Evolutionary conservation across 139 green algal species (phyloP).

Genomic region (Chlamydomonas asymmetrica): DNA sequence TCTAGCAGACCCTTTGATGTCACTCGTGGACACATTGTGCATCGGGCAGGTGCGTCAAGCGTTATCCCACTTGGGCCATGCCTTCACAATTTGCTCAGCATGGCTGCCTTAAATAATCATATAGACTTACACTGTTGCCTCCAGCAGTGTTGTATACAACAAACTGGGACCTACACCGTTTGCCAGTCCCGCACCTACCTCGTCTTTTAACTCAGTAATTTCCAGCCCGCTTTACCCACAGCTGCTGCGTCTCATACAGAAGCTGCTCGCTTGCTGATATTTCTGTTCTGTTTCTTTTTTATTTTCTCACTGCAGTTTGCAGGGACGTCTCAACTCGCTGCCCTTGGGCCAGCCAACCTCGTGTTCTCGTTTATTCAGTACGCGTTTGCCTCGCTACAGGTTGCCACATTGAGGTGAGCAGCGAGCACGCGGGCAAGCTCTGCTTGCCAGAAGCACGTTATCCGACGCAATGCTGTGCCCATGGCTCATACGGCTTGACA

Average conservation of each 20-base stretch:
- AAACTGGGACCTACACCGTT: too few species aligned
- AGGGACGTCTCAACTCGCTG: conserved; percentile 61
- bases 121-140: background rate
- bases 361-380: conserved; percentile 76
- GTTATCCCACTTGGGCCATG: background rate
- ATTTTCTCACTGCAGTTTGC: conserved; percentile 43
- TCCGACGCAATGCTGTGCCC: too few species aligned
- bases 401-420: conserved; percentile 27
- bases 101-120: background rate
- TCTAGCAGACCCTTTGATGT: conserved; percentile 82
- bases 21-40: conserved; percentile 72
- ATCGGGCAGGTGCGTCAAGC: conserved; percentile 57
- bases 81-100: background rate
- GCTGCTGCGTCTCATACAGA: background rate
- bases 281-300: background rate
- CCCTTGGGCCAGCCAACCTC: conserved; percentile 74
- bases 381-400: conserved; percentile 50
- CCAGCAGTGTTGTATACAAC: background rate
- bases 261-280: background rate
- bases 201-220: too few species aligned
- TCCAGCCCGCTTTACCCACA: too few species aligned
- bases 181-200: too few species aligned
- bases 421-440: background rate
- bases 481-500: background rate
- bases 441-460: background rate